Base-by-base conservation (phyloP, 495 filamentous ascomycete genomes). In the Glonium stellatum region DNA sequence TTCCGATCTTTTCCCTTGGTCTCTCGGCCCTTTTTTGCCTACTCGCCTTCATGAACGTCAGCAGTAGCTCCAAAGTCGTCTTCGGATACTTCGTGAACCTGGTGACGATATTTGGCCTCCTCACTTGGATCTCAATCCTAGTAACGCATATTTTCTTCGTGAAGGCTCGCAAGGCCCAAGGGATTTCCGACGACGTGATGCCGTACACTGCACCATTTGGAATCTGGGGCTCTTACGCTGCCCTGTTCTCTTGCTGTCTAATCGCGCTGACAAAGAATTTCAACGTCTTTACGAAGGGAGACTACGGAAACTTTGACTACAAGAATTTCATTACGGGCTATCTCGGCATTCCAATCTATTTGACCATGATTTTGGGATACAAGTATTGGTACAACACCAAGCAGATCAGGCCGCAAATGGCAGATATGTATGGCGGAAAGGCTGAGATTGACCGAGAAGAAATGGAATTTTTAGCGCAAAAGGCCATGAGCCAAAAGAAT, bases 51-150 rank as follows among this genome's bases (percentile, higher is more conserved):
- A 81, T 95, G 78, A 92, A 89, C 70, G 86, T 90, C 0, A 78
- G 80, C 55, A 82, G 78, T 62, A 81, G 82, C 64, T 83, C 87
- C 0, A 78, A 78, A 55, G 77, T 71, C 0, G 87, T 95, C 2
- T 95, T 95, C 71, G 78, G 75, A 22, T 93, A 92, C 78, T 93
- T 96, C 60, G 86, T 93, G 61, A 90, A 92, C 69, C 77, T 70
- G 1, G 65, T 67, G 51, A 63, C 68, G 15, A 68, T 70, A 41
- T 68, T 96, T 34, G 85, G 67, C 0, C 62, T 68, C 8, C 69
- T 96, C 23, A 90, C 87, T 60, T 91, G 89, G 88, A 85, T 93
- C 58, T 91, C 88, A 0, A 86, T 95, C 56, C 79, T 95, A 0
- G 79, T 92, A 53, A 85, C 86, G 0, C 90, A 95, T 72, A 87